phyloP scores from a whole-genome alignment of 139 green algal genomes.

The Chlorokybus atmophyticus region DNA sequence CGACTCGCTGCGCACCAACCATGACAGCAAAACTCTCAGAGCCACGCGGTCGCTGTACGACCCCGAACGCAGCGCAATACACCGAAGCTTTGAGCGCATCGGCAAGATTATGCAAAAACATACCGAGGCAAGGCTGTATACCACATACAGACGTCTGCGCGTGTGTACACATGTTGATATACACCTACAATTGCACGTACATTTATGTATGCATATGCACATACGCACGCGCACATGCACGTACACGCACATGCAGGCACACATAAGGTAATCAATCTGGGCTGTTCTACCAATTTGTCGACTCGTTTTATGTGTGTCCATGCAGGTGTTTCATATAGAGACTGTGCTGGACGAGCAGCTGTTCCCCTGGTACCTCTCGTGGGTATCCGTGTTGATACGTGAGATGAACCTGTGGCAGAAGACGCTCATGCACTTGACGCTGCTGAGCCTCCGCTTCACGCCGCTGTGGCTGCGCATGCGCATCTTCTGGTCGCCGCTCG shows the following conservation, averaged over 20 bases:
- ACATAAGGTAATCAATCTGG: too few species aligned
- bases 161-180: too few species aligned
- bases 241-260: too few species aligned
- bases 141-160: too few species aligned
- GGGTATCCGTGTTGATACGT: not conserved
- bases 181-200: too few species aligned
- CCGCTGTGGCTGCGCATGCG: constrained; percentile 20
- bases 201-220: too few species aligned
- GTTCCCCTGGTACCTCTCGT: constrained; percentile 7
- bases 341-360: constrained; percentile 28
- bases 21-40: constrained; percentile 27
- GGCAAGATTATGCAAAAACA: constrained; percentile 29
- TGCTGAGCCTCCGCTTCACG: constrained; percentile 1
- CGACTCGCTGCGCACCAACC: constrained; percentile 24
- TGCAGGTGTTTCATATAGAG: constrained; percentile 32
- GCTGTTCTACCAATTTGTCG: too few species aligned
- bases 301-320: too few species aligned
- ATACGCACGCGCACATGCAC: too few species aligned
- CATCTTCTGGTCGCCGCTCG: constrained; percentile 14
- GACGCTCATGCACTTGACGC: not conserved
- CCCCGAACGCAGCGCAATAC: constrained; percentile 11
- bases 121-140: too few species aligned
- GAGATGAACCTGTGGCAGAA: constrained; percentile 7
- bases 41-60: constrained; percentile 23
- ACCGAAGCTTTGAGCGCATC: constrained; percentile 28